Evolutionary conservation across 345 rosid species (phyloP).

Genomic region (Schrenkiella parvula): DNA sequence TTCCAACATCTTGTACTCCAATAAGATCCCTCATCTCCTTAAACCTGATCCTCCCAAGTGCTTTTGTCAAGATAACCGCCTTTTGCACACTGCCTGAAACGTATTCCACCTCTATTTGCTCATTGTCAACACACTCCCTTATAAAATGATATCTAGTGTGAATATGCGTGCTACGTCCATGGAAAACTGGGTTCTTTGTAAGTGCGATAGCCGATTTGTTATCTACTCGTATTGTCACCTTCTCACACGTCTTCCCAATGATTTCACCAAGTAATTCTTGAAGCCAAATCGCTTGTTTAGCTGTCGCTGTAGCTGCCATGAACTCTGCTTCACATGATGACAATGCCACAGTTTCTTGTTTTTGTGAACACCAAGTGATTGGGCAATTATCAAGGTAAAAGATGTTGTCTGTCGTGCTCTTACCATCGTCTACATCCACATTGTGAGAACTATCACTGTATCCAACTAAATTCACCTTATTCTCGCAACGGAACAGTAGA

Average conservation of each 20-base stretch:
- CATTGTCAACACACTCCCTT: too few relatives aligned
- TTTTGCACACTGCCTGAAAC: too few relatives aligned
- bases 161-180: not conserved
- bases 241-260: not conserved
- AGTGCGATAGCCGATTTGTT: not conserved
- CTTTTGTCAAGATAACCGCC: too few relatives aligned
- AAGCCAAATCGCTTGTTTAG: not conserved
- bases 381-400: not conserved
- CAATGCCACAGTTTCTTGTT: not conserved
- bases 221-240: not conserved
- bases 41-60: too few relatives aligned
- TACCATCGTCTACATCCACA: too few relatives aligned
- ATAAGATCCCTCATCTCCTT: too few relatives aligned
- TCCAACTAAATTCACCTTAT: not conserved
- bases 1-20: too few relatives aligned
- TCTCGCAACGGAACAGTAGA: accelerated
- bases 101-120: too few relatives aligned
- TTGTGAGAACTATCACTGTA: not conserved
- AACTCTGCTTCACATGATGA: not conserved
- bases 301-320: not conserved
- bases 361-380: not conserved
- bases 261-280: not conserved
- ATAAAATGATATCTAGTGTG: too few relatives aligned
- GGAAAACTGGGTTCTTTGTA: not conserved
- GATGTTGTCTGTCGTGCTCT: not conserved